Base-by-base conservation (phyloP, 2,329 filamentous ascomycete genomes). In the Blumeriella jaapii region DNA sequence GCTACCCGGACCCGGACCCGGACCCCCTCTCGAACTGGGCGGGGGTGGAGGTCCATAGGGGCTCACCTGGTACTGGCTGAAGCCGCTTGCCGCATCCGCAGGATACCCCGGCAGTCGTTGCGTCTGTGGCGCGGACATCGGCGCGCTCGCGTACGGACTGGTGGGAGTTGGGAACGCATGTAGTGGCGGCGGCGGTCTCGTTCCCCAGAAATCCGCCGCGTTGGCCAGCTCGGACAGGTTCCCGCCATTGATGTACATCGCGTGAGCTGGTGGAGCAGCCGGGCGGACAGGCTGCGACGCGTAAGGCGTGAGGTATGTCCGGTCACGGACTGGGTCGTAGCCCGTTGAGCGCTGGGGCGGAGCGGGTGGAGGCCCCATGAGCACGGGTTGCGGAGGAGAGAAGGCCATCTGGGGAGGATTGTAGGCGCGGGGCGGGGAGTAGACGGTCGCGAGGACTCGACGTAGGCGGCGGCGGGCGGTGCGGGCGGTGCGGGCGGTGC, bases 251-350 rank as follows among this genome's bases (percentile, higher is more conserved):
- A n/a, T 29, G 19, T 29, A 35, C 10, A 23, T 31, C 17, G 35
- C 22, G 9, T 37, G 35, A 6, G 24, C 18, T 25, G 36, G 17
- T 12, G 29, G 36, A 12, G 34, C 15, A n/a, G 39, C 29, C n/a
- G 35, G 39, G 10, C 16, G 11, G 6, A 13, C 20, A 6, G 35
- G 43, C 12, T 44, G 39, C 6, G 36, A 22, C n/a, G n/a, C n/a
- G 29, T 34, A 39, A 24, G 38, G 34, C 19, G 34, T 40, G 29
- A 32, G 29, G 19, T 41, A 40, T 16, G 14, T 26, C 15, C 25
- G 18, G 8, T 36, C 28, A 23, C 27, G 37, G 14, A 50, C 49
- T 20, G 49, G 47, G 26, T 50, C 47, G 20, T 51, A 51, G 5
- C 41, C 42, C n/a, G 30, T 33, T 25, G 35, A 36, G 33, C 38